Base-by-base conservation (phyloP, 805 yeast species). In the Ogataea neopini region DNA sequence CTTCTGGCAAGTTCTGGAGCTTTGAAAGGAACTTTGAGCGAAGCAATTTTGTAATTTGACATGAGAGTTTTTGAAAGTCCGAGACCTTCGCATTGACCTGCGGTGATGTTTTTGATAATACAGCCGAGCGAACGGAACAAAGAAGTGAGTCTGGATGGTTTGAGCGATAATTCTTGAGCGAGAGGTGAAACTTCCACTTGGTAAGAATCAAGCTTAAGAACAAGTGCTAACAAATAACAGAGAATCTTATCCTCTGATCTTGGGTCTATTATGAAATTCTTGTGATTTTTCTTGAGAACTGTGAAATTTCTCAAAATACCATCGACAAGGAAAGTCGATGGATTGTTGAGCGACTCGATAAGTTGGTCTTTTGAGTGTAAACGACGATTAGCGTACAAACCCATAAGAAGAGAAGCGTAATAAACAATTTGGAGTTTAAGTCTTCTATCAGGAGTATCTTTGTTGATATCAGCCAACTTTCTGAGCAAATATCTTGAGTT, bases 71-170 rank as follows among this genome's bases (percentile, higher is more conserved):
- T 84, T 42, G 86, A 79, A 49, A 86, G 74, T 25, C 85, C 86
- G 54, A 82, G 76, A 3, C 85, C 85, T 59, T 84, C 89, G 30
- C 88, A 88, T 68, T 84, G 86, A n/a, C 83, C 76, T 29, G 75
- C 80, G 15, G 90, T 78, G 28, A 88, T 83, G 44, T 81, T 76
- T 68, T 86, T 88, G 43, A 88, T 80, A 18, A 68, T 66, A 58
- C 96, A 92, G 50, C 99, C 99, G 51, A 92, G 69, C 11, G 90
- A 85, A 64, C 81, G 84, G 67, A 87, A 83, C 48, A 94, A 72
- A 28, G 79, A 79, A 3, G 75, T 78, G 48, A 89, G 69, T 60
- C 80, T 82, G 10, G 88, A 77, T 30, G 95, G 91, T 62, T 88
- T 88, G 62, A 90, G 66, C 41, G 88, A 83, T 49, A 94, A 72